Evolutionary conservation across 129 eudicot genomes (phyloP).

Genomic region (Helichrysum umbraculigerum): DNA sequence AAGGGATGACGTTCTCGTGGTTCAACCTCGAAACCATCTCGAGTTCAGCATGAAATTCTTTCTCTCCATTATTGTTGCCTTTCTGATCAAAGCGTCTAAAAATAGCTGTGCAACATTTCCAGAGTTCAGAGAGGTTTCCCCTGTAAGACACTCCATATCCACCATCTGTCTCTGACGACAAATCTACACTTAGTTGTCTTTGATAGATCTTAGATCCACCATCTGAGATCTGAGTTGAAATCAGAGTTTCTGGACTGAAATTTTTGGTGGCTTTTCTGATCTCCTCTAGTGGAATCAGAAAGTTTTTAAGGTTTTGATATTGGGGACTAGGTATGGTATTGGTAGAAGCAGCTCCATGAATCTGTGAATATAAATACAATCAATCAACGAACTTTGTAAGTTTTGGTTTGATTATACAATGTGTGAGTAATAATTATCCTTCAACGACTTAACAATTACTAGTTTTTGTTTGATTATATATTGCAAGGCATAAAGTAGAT

Average conservation of each 20-base stretch:
- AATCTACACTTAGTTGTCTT: too few species aligned
- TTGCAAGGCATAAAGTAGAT: too few species aligned
- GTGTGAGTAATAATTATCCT: too few species aligned
- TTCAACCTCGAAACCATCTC: neutral
- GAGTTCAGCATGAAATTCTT: neutral
- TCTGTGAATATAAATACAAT: too few species aligned
- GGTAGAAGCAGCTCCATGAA: too few species aligned
- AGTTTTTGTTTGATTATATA: too few species aligned
- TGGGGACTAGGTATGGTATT: too few species aligned
- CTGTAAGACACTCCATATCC: neutral
- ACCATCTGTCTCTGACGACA: neutral
- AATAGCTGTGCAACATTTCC: neutral
- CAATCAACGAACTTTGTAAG: too few species aligned
- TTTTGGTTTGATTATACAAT: too few species aligned
- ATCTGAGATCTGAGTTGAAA: too few species aligned
- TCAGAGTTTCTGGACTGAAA: neutral
- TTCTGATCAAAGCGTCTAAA: neutral
- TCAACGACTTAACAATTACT: too few species aligned
- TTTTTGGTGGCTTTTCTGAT: neutral
- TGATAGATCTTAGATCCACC: too few species aligned
- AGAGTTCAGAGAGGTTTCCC: constrained; percentile 4
- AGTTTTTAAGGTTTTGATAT: neutral
- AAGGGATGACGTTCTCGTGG: constrained; percentile 13
- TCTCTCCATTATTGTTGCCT: neutral
- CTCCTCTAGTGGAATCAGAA: neutral